Percentiles rank a stretch among this genome's conserved stretches.
Conservation (phyloP, 495 filamentous ascomycete genomes). For the Hypoxylon lenormandii region DNA sequence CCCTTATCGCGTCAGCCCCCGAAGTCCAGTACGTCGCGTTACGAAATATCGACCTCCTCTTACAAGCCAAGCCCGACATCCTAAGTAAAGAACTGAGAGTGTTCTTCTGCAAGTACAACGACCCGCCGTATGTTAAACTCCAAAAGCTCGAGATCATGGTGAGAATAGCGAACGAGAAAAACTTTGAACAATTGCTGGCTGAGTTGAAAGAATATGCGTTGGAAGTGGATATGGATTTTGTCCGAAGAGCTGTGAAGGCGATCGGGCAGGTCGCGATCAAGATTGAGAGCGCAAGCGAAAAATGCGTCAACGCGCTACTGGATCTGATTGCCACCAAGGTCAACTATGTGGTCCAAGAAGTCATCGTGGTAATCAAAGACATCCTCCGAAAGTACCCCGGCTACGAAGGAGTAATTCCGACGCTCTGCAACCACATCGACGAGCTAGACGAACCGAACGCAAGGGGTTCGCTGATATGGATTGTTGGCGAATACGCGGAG, state of each 20-base stretch:
- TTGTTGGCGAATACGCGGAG: conserved; percentile 97
- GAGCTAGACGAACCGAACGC: conserved; percentile 96
- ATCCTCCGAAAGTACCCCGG: conserved; percentile 98
- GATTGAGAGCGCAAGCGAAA: conserved; percentile 91
- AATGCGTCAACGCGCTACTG: conserved; percentile 91
- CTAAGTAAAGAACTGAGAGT: conserved; percentile 96
- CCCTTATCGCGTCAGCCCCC: conserved; percentile 91
- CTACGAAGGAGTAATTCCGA: conserved; percentile 97
- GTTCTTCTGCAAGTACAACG: conserved; percentile 99
- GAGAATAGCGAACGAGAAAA: conserved; percentile 96
- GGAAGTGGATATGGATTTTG: conserved; percentile 99
- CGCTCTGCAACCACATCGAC: conserved; percentile 94
- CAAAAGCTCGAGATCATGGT: conserved; percentile 99
- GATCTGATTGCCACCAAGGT: conserved; percentile 97
- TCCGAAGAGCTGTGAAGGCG: conserved; percentile 89
- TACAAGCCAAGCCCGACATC: conserved; percentile 96
- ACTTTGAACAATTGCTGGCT: conserved; percentile 91
- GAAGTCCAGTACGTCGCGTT: conserved; percentile 98
- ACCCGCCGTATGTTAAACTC: conserved; percentile 96
- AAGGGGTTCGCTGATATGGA: conserved; percentile 93
- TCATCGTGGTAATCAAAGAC: conserved; percentile 97
- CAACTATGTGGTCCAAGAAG: conserved; percentile 98
- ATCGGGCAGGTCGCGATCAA: conserved; percentile 99
- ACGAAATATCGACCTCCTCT: conserved; percentile 91
- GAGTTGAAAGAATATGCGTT: conserved; percentile 97